phyloP scores from a whole-genome alignment of 768 basidiomycete genomes.

The Lactarius pseudohatsudake region DNA sequence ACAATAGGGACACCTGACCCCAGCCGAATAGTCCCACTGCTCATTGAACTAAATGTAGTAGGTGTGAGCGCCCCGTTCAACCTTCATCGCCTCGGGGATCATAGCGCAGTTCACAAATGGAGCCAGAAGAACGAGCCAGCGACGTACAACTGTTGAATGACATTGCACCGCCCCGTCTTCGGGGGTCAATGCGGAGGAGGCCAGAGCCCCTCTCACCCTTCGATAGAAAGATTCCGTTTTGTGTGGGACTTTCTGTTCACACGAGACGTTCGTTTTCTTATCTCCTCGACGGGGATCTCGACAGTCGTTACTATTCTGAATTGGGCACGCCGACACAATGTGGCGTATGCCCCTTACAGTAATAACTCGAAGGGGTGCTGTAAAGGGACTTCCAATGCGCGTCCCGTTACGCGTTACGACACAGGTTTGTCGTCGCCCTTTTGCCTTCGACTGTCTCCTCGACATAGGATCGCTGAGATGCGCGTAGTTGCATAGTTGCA shows the following conservation, averaged over 20 bases:
- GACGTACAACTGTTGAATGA: not conserved
- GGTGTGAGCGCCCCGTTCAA: not conserved
- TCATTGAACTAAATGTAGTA: not conserved
- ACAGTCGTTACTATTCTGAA: not conserved
- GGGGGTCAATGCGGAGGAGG: not conserved
- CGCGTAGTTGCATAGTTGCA: no score
- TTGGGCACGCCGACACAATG: not conserved
- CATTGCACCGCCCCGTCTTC: not conserved
- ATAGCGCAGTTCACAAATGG: not conserved
- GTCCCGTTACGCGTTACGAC: not conserved
- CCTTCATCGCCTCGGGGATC: not conserved
- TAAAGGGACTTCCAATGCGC: not conserved
- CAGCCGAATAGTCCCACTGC: not conserved
- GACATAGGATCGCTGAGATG: no score
- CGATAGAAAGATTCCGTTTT: not conserved
- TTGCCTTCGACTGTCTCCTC: not conserved
- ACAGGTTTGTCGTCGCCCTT: no score
- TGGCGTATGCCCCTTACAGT: not conserved
- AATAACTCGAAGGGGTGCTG: not conserved
- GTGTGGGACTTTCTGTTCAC: not conserved
- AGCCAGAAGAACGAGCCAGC: not conserved
- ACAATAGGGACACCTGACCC: slow-evolving; percentile 5
- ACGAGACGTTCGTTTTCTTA: not conserved
- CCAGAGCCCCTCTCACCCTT: not conserved
- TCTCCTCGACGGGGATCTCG: slow-evolving; percentile 3